phyloP scores from a whole-genome alignment of 257 asterid genomes.

The Lantana camara region DNA sequence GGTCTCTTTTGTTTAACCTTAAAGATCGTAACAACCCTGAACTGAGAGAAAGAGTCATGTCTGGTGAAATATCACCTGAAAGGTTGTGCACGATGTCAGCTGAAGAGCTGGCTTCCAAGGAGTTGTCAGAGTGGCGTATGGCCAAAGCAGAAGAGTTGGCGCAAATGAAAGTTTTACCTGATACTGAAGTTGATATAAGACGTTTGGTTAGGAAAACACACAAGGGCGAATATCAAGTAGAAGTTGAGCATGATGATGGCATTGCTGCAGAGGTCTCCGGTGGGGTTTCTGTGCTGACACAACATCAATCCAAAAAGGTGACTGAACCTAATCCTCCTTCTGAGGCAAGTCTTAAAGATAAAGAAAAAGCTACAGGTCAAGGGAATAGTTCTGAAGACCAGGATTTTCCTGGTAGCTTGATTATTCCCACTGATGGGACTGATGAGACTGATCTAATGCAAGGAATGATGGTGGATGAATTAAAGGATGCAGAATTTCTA shows the following conservation, averaged over 20 bases:
- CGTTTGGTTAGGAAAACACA: conserved; percentile 95
- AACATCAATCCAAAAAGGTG: conserved; percentile 38
- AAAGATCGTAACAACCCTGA: conserved; percentile 96
- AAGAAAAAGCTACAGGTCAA: conserved; percentile 41
- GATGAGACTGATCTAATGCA: conserved; percentile 96
- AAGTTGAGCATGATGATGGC: conserved; percentile 68
- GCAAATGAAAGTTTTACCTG: conserved; percentile 91
- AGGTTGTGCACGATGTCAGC: conserved; percentile 93
- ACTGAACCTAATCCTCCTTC: conserved; percentile 41
- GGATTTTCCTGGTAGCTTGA: conserved; percentile 61
- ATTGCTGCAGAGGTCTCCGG: conserved; percentile 66
- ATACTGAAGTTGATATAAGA: conserved; percentile 74
- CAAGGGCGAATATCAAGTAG: conserved; percentile 97
- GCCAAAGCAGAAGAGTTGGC: conserved; percentile 95
- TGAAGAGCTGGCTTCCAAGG: conserved; percentile 99
- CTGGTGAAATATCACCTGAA: conserved; percentile 83
- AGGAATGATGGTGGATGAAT: conserved; percentile 91
- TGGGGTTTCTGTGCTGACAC: conserved; percentile 50
- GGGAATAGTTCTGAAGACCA: conserved; percentile 50
- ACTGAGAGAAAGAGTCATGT: conserved; percentile 83
- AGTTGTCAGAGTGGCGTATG: conserved; percentile 92
- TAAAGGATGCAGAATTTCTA: conserved; percentile 78
- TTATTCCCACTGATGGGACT: conserved; percentile 83
- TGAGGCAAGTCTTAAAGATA: conserved; percentile 41
- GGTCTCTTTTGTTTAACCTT: conserved; percentile 91